Base-by-base conservation (phyloP, 768 basidiomycete species). In the Kwoniella sp. region DNA sequence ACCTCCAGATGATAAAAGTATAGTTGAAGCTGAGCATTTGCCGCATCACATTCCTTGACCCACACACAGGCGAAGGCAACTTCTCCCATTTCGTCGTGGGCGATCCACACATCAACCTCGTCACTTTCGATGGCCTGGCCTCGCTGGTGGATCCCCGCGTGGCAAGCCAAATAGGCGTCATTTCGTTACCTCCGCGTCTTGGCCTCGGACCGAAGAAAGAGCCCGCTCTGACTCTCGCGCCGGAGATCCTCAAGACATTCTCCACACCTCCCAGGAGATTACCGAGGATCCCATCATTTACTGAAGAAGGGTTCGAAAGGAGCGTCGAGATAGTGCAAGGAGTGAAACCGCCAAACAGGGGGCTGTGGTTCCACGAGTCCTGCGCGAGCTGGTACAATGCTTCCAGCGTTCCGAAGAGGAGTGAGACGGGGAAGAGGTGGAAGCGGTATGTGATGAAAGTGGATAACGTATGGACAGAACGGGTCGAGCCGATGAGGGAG, bases 71-170 rank as follows among this genome's bases (percentile, higher is more conserved):
- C 23, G 70, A 71, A 56, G 66, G 45, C n/a, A 58, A 63, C 41
- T 71, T 65, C 58, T 71, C 70, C 2, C 45, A 23, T 28, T 65
- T 62, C 52, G 59, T 71, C 15, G 70, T 71, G 23, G 41, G 55
- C 28, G 66, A 71, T 17, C 66, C 66, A 13, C 5, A 20, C 3
- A 65, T 71, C 62, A 65, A 67, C 52, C 47, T 65, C 25, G 55
- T 71, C 28, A 30, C 62, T 7, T 65, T 68, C 34, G 65, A 65
- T 38, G 63, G 31, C 13, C n/a, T 71, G 23, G 52, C 61, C n/a
- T 34, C 23, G 4, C 17, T 8, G 31, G 22, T 15, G 29, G 37
- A 22, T 20, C 26, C 41, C 22, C 34, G 55, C 9, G 20, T 37
- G 23, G 60, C 58, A 5, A 29, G 56, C n/a, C 13, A 20, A 4